Base-by-base conservation (phyloP, 495 filamentous ascomycete species). In the Pyrenula massariospora region DNA sequence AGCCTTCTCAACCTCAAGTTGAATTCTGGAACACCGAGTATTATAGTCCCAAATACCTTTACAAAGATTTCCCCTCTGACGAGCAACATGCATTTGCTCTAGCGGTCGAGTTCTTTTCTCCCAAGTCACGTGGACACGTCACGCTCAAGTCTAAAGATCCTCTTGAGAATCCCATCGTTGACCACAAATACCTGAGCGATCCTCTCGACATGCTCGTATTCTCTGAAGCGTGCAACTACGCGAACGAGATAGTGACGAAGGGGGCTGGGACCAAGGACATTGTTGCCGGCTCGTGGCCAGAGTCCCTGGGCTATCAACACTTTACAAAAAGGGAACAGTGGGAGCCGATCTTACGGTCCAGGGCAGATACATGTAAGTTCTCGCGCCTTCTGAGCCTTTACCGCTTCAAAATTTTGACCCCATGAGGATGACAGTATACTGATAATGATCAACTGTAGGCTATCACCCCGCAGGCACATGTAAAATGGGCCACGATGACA, bases 161-260 rank as follows among this genome's bases (percentile, higher is more conserved):
- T 1, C 20, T 48, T 12, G 56, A 59, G n/a, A 62, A 61, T 22
- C 69, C 68, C 2, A 49, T 66, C 23, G 62, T 67, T 20, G 60
- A 73, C 53, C 70, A 67, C 51, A 66, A 65, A 22, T 70, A 71
- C 54, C 62, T 72, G 2, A 53, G 60, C 12, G 61, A 71, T 31
- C 57, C 59, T 54, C 54, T 68, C 2, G 70, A 73, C 60, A 47
- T 69, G 3, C 22, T 65, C 3, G 65, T 71, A 22, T 54, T 71
- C 49, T 56, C 58, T 0, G 69, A 73, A 54, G 70, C 59, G 10
- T 68, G 65, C 36, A 61, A 56, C 15, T 63, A 67, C 47, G 70
- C 60, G 12, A 73, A 72, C 56, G 69, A 74, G 58, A 72, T 75
- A 52, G 64, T 69, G 5, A 67, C 63, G 57, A 53, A 64, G 19